A percentile compares a stretch with the other conserved stretches of the same genome.
These are phyloP conservation scores for Vigna trinervia DNA, from an alignment of 306 rosid genomes.

Conservation along the genomic window DNA sequence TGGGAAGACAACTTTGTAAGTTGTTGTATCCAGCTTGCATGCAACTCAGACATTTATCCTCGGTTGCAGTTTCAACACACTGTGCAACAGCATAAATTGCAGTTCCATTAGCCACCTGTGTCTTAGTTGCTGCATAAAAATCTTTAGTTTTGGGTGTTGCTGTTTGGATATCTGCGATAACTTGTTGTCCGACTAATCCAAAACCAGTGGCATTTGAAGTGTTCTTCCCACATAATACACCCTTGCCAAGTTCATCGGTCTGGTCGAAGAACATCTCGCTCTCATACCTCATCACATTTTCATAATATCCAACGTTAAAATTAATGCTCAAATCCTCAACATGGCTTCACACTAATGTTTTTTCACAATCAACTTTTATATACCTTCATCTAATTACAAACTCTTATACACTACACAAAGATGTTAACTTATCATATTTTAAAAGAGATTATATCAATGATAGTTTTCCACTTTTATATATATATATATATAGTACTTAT, in stretches of 20 bases:
- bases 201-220: conserved; percentile 1
- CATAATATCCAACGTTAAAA: neutral
- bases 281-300: conserved; percentile 43
- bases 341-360: no score
- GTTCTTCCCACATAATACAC: conserved; percentile 36
- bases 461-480: no score
- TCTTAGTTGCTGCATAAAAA: conserved; percentile 42
- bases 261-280: conserved; percentile 40
- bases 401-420: no score
- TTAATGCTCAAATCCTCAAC: neutral
- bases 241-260: conserved; percentile 6
- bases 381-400: no score
- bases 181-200: conserved; percentile 20
- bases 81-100: conserved; percentile 68
- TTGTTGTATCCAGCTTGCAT: conserved; percentile 50
- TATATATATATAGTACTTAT: no score
- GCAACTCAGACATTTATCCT: conserved; percentile 52
- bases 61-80: conserved; percentile 56
- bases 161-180: conserved; percentile 25
- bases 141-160: conserved; percentile 49
- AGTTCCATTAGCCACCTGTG: conserved; percentile 14
- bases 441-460: no score
- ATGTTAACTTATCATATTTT: no score
- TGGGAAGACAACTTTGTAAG: conserved; percentile 54
- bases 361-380: no score